Conservation (phyloP, 2,329 filamentous ascomycete genomes). For the Hymenoscyphus infarciens region DNA sequence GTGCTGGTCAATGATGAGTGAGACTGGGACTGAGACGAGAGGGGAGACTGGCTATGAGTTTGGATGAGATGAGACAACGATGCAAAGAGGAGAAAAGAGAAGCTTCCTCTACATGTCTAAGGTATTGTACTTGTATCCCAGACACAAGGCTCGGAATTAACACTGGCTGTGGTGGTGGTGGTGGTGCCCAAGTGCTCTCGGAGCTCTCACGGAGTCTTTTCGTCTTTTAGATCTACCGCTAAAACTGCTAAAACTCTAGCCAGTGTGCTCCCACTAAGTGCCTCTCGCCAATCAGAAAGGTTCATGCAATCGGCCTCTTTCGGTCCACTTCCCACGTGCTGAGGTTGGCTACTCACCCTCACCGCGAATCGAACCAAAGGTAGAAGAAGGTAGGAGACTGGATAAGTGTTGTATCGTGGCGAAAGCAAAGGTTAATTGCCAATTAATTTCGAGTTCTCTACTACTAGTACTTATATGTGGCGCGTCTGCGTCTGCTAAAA, state of each 20-base stretch:
- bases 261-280: too few relatives aligned
- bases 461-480: background rate
- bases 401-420: slow-evolving; percentile 1
- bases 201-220: background rate
- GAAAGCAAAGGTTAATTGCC: background rate
- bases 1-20: background rate
- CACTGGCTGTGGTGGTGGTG: background rate
- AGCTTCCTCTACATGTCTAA: background rate
- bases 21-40: background rate
- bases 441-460: slow-evolving; percentile 1
- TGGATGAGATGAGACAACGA: background rate
- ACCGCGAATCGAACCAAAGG: too few relatives aligned
- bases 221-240: background rate
- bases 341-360: background rate
- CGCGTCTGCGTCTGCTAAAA: background rate
- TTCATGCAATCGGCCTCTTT: background rate
- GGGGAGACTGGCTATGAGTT: background rate
- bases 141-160: background rate
- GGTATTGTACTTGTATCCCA: background rate
- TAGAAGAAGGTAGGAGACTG: too few relatives aligned
- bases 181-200: slow-evolving; percentile 1
- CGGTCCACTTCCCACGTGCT: background rate
- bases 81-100: background rate
- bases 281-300: background rate
- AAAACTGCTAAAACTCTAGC: too few relatives aligned